Conservation (phyloP, 257 asterid genomes). For the Avicennia marina region DNA sequence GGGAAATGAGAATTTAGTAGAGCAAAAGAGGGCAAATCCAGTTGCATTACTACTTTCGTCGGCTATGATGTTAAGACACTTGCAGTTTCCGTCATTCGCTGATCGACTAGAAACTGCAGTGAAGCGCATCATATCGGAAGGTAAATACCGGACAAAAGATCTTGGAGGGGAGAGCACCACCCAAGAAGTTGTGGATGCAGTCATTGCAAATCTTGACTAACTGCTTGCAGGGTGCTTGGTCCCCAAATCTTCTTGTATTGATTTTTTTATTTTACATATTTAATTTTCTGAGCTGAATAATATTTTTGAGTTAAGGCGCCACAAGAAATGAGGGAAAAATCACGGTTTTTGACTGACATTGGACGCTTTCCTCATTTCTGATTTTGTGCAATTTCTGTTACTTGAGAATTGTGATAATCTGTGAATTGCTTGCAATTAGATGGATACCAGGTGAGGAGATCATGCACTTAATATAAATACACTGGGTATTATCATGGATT, state of each 20-base stretch:
- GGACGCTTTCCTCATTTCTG: too few relatives aligned
- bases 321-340: conserved; percentile 1
- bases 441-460: too few relatives aligned
- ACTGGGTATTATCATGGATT: too few relatives aligned
- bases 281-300: conserved; percentile 28
- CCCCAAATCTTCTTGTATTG: conserved; percentile 7
- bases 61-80: conserved; percentile 95
- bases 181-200: conserved; percentile 89
- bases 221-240: too few relatives aligned
- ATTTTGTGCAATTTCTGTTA: too few relatives aligned
- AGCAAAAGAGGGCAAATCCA: conserved; percentile 81
- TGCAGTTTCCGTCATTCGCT: conserved; percentile 95
- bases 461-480: too few relatives aligned
- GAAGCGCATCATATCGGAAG: conserved; percentile 66
- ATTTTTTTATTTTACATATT: conserved; percentile 30
- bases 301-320: conserved; percentile 3
- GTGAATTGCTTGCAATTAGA: too few relatives aligned
- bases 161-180: conserved; percentile 85
- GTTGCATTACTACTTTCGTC: conserved; percentile 91
- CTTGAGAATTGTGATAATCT: too few relatives aligned
- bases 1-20: conserved; percentile 59
- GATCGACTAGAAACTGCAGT: conserved; percentile 89
- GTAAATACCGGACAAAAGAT: conserved; percentile 73
- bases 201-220: conserved; percentile 64
- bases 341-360: too few relatives aligned